These are phyloP conservation scores for Durusdinium trenchii DNA, from an alignment of 73 alveolate genomes.

Conservation along the genomic window DNA sequence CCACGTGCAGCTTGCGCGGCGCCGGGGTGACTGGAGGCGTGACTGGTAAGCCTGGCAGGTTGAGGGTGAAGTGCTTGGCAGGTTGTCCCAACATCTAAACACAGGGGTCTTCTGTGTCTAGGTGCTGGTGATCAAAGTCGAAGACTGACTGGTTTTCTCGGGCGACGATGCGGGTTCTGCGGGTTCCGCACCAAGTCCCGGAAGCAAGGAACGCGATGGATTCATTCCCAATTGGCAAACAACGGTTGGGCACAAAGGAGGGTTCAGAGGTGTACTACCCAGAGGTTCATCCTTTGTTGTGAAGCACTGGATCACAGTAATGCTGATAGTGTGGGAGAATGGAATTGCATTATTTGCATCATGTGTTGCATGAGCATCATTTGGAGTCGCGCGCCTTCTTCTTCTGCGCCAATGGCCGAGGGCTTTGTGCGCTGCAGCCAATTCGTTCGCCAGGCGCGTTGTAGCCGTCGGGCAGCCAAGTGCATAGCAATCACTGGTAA, in stretches of 20 bases:
- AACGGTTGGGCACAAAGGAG: background rate
- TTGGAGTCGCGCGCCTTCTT: conserved; percentile 8
- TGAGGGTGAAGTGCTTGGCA: no score
- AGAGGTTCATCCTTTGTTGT: background rate
- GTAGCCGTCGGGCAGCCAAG: conserved; percentile 71
- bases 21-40: conserved; percentile 57
- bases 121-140: no score
- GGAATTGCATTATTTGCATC: background rate
- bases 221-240: no score
- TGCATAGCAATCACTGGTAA: conserved; percentile 74
- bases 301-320: background rate
- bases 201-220: no score
- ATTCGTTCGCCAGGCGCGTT: conserved; percentile 79
- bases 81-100: no score
- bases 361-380: background rate
- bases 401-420: conserved; percentile 8
- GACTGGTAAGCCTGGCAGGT: no score
- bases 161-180: no score
- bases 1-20: conserved; percentile 25
- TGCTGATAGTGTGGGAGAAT: background rate
- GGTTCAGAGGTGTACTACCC: background rate
- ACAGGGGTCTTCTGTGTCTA: no score
- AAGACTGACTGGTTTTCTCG: no score
- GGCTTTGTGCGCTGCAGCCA: conserved; percentile 55
- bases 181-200: no score